phyloP scores from a whole-genome alignment of 352 stramenopile species.

The Achlya hypogyna region DNA sequence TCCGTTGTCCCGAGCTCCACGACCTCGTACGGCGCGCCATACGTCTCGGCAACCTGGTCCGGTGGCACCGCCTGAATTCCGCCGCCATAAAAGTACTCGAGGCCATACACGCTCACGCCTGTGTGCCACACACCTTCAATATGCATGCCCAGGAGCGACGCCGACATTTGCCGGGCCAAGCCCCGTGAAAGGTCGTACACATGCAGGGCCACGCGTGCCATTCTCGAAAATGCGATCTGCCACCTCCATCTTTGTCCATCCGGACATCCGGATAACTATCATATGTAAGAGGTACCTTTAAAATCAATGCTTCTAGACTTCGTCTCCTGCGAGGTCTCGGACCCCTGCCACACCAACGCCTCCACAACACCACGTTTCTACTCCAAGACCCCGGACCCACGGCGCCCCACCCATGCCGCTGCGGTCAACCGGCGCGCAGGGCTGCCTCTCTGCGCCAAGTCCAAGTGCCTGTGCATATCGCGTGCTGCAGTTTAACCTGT shows the following conservation, averaged over 20 bases:
- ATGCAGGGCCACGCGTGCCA: slow-evolving; percentile 70
- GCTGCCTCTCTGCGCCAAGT: no score
- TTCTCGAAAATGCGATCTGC: background rate
- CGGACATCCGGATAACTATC: background rate
- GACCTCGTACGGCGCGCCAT: slow-evolving; percentile 72
- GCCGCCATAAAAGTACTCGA: slow-evolving; percentile 93
- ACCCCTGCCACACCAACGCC: no score
- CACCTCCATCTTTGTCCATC: background rate
- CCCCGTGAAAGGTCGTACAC: slow-evolving; percentile 95
- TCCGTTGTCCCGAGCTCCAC: slow-evolving; percentile 73
- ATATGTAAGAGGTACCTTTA: no score
- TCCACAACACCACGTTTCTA: no score
- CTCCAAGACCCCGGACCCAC: no score
- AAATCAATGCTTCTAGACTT: no score
- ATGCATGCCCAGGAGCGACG: slow-evolving; percentile 84
- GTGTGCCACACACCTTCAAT: slow-evolving; percentile 93
- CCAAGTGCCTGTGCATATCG: no score
- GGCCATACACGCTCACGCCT: slow-evolving; percentile 61
- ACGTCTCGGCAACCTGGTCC: slow-evolving; percentile 57
- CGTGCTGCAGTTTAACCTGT: no score
- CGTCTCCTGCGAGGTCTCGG: no score
- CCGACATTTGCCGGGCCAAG: slow-evolving; percentile 83
- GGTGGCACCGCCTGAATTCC: slow-evolving; percentile 81
- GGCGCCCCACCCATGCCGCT: no score
- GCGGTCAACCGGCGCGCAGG: no score